phyloP scores from a whole-genome alignment of 2,329 filamentous ascomycete genomes.

The Xylaria sp. region DNA sequence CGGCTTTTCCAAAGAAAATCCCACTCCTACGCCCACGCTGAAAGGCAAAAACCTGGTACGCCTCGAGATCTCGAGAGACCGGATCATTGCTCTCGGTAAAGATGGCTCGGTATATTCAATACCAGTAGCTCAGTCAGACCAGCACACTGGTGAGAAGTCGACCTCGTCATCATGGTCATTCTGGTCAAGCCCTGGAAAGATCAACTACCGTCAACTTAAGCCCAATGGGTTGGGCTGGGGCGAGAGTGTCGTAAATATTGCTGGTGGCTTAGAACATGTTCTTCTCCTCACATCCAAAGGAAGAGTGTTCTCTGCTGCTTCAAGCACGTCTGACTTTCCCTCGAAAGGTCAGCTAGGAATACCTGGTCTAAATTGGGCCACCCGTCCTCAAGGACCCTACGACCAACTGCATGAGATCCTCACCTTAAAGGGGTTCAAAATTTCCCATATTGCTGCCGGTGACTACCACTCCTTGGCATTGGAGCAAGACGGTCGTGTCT shows the following conservation, averaged over 20 bases:
- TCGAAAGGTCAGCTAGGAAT: slow-evolving; percentile 87
- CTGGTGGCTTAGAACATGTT: slow-evolving; percentile 84
- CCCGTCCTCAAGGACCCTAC: slow-evolving; percentile 78
- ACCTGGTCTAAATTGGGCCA: slow-evolving; percentile 82
- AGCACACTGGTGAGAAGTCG: slow-evolving; percentile 70
- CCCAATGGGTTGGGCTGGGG: slow-evolving; percentile 71
- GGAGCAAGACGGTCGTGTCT: slow-evolving; percentile 79
- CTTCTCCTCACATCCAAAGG: slow-evolving; percentile 86
- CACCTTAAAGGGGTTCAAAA: slow-evolving; percentile 74
- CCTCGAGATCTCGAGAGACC: slow-evolving; percentile 80
- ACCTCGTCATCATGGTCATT: slow-evolving; percentile 77
- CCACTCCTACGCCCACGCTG: slow-evolving; percentile 75
- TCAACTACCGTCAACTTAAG: slow-evolving; percentile 79
- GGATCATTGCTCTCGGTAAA: slow-evolving; percentile 80
- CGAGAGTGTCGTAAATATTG: slow-evolving; percentile 79
- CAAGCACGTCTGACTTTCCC: slow-evolving; percentile 81
- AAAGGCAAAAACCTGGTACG: slow-evolving; percentile 83
- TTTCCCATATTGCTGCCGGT: slow-evolving; percentile 81
- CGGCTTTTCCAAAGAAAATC: slow-evolving; percentile 73
- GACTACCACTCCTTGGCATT: slow-evolving; percentile 86
- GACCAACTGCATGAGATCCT: slow-evolving; percentile 85
- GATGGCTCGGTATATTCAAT: slow-evolving; percentile 86
- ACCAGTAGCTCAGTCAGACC: slow-evolving; percentile 78
- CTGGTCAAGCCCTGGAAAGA: slow-evolving; percentile 63
- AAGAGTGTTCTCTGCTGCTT: slow-evolving; percentile 88